These are phyloP conservation scores for Rhododendron griersonianum DNA, from an alignment of 148 eudicot species.

Conservation along the genomic window DNA sequence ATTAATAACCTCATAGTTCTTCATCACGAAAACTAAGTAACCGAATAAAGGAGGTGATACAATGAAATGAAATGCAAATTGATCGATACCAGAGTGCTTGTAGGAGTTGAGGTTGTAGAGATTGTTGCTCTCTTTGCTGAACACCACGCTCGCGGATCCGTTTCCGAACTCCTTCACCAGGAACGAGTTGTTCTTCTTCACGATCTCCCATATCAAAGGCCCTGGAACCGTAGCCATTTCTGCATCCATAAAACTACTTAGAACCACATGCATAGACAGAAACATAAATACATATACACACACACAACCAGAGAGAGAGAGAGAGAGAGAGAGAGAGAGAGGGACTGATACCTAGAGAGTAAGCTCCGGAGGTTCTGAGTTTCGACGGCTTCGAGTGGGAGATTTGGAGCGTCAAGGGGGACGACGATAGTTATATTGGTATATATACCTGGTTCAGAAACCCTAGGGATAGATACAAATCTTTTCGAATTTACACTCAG, in stretches of 20 bases:
- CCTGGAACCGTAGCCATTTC: constrained; percentile 89
- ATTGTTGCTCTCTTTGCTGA: constrained; percentile 83
- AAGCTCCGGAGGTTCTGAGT: background rate
- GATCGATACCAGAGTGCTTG: constrained; percentile 71
- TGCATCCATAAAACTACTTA: background rate
- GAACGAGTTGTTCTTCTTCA: constrained; percentile 85
- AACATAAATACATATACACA: background rate
- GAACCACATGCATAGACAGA: background rate
- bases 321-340: background rate
- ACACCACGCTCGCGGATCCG: constrained; percentile 60
- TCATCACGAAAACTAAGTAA: background rate
- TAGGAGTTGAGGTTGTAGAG: constrained; percentile 80
- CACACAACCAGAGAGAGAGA: background rate
- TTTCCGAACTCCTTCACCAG: constrained; percentile 89
- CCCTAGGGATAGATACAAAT: background rate
- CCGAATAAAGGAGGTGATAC: background rate
- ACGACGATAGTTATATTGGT: background rate
- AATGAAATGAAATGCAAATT: background rate
- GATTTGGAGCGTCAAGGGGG: background rate
- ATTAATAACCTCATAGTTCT: background rate
- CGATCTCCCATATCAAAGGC: constrained; percentile 87
- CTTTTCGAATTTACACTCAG: background rate
- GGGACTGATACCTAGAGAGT: background rate
- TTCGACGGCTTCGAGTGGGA: background rate
- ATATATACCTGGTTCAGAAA: background rate